Evolutionary conservation across 169 alveolate species (phyloP).

Genomic region (Babesia caballi): DNA sequence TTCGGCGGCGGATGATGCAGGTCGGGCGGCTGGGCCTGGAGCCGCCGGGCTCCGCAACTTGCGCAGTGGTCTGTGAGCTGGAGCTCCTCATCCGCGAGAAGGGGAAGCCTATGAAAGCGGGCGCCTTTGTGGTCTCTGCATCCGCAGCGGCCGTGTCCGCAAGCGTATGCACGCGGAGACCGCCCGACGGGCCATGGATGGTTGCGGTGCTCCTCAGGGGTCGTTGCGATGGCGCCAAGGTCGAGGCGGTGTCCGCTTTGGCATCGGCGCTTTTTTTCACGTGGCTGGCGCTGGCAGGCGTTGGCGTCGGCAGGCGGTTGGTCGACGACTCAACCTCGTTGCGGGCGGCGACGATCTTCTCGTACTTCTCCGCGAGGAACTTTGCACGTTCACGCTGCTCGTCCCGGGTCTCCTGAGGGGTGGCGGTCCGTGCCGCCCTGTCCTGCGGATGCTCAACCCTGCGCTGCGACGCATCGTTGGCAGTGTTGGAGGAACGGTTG

Average conservation of each 20-base stretch:
- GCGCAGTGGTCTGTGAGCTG: neutral
- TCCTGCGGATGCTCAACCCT: neutral
- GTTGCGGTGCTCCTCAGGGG: too few relatives aligned
- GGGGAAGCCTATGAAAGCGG: too few relatives aligned
- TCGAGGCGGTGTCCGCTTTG: too few relatives aligned
- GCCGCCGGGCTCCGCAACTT: neutral
- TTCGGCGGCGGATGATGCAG: neutral
- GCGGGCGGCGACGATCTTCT: constrained; percentile 1
- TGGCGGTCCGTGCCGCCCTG: neutral
- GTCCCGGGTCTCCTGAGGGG: neutral
- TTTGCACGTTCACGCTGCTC: constrained; percentile 9
- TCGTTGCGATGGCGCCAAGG: too few relatives aligned
- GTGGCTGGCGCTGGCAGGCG: too few relatives aligned
- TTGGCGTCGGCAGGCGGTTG: too few relatives aligned
- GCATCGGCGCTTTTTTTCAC: too few relatives aligned
- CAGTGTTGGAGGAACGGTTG: neutral
- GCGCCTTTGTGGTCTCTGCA: too few relatives aligned
- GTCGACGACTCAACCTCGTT: neutral
- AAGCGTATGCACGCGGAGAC: neutral
- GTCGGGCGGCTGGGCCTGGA: neutral
- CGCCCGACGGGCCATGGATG: too few relatives aligned
- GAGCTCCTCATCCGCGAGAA: neutral
- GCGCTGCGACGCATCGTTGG: neutral
- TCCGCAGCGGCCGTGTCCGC: neutral
- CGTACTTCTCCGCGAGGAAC: constrained; percentile 19